Evolutionary conservation across 257 asterid species (phyloP), one percentile per base, ranked within the genome.

Genomic region (Fraxinus quadrangulata): DNA sequence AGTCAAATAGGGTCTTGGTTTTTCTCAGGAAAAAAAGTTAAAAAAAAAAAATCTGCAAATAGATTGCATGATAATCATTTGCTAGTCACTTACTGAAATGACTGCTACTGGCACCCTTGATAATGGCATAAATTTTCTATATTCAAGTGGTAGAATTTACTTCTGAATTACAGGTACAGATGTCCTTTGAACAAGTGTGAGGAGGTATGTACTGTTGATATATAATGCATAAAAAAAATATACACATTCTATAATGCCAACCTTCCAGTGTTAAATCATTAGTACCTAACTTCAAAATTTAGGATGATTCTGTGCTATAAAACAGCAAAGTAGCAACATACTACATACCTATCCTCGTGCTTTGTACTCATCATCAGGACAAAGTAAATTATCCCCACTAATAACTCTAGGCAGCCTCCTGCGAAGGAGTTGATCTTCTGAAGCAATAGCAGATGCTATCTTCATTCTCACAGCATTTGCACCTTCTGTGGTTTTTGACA

Each of bases 381-480:
- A 89, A 79, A 96, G 90, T 86, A 96, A 90, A 88, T 93, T 91
- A 82, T 96, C 99, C 77, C 97, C 99, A 83, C 94, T 80, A 80
- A 96, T 96, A 73, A 89, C 98, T 34, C 99, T 96, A 79, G 99
- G 98, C 73, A 96, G 89, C 86, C 99, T 87, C 85, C 88, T 89
- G 59, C 99, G 89, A 24, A 92, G 93, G 70, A 96, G 95, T 80
- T 96, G 99, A 85, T 96, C 99, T 81, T 96, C 99, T 54, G 99
- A 96, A 80, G 98, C 93, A 83, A 96, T 93, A 75, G 93, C 97
- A 6, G 99, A 85, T 71, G 98, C 97, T 61, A 96, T 93, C 89
- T 93, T 96, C 98, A 93, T 90, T 84, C 99, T 88, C 93, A 96
- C 85, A 76, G 99, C 97, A 88, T 96, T 96, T 85, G 99, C 99